phyloP scores from a whole-genome alignment of 2,329 filamentous ascomycete species.

The Aulographum hederae region DNA sequence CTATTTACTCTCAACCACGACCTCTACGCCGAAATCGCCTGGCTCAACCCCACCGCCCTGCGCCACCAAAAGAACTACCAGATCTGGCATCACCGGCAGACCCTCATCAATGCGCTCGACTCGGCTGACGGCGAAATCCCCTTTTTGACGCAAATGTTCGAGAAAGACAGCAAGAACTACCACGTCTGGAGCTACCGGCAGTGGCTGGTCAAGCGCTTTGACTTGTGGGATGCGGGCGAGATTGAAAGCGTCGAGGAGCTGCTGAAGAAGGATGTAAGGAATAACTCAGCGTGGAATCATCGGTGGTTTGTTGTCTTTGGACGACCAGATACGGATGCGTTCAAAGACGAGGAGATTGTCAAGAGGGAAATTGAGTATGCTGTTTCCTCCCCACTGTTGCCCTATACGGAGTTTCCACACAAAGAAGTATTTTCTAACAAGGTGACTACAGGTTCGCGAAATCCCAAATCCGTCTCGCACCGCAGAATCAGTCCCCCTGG shows the following conservation, averaged over 20 bases:
- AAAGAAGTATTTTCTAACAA: too few relatives aligned
- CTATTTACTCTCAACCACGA: conserved; percentile 48
- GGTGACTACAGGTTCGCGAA: conserved; percentile 38
- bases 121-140: conserved; percentile 40
- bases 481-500: conserved; percentile 91
- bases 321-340: conserved; percentile 17
- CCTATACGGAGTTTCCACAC: too few relatives aligned
- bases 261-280: conserved; percentile 66
- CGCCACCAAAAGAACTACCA: conserved; percentile 94
- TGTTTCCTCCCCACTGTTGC: background rate
- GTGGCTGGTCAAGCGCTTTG: conserved; percentile 48
- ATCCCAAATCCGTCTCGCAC: conserved; percentile 56
- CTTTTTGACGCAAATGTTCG: conserved; percentile 69
- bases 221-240: conserved; percentile 38
- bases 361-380: conserved; percentile 56
- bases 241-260: conserved; percentile 52
- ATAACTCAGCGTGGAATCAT: conserved; percentile 97
- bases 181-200: conserved; percentile 96
- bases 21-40: conserved; percentile 55
- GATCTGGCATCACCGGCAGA: conserved; percentile 62
- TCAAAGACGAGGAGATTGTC: conserved; percentile 13
- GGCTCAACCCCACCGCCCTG: conserved; percentile 72
- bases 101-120: conserved; percentile 35
- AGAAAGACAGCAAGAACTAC: conserved; percentile 86
- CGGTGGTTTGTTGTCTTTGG: conserved; percentile 84